Base-by-base conservation (phyloP, 2,329 filamentous ascomycete species). In the Colletotrichum tofieldiae region DNA sequence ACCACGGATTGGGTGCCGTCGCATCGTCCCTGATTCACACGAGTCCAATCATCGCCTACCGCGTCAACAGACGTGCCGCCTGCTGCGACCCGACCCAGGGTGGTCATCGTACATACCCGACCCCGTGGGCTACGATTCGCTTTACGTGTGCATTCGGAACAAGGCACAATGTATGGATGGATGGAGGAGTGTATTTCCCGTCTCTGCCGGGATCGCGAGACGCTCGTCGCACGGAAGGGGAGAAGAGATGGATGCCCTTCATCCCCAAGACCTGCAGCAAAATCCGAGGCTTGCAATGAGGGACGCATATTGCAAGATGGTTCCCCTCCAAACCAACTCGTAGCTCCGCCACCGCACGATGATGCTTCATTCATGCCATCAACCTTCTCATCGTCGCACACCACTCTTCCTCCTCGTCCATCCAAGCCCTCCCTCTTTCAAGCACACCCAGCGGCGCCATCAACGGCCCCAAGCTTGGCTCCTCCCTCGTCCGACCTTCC, bases 31-130 rank as follows among this genome's bases (percentile, higher is more conserved):
- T 69, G 69, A 72, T 68, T 68, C 65, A 63, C 58, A 37, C 45
- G 32, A 45, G 43, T 14, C 58, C 69, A 72, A 69, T 69, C 69
- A 64, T 64, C 65, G 69, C 59, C 39, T 59, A 72, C 65, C 65
- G 69, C 65, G 65, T 72, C 47, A 60, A 59, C 52, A 39, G 16
- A 26, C n/a, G 37, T 61, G 47, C 23, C 35, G 60, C 35, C 68
- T 52, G 65, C 65, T 59, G 45, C 64, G 29, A 47, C 68, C 58
- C 41, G 55, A 45, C 64, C 61, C 26, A 56, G 37, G 41, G 39
- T 37, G 43, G 43, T 56, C 65, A 63, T 72, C 65, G 56, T 68
- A 54, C 69, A 68, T 68, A 64, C 61, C 65, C 58, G 58, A 32
- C 26, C 26, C 65, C 56, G 6, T 54, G 43, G 55, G n/a, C 16